Conservation (phyloP, 2,329 filamentous ascomycete genomes). For the Aspergillus felis region DNA sequence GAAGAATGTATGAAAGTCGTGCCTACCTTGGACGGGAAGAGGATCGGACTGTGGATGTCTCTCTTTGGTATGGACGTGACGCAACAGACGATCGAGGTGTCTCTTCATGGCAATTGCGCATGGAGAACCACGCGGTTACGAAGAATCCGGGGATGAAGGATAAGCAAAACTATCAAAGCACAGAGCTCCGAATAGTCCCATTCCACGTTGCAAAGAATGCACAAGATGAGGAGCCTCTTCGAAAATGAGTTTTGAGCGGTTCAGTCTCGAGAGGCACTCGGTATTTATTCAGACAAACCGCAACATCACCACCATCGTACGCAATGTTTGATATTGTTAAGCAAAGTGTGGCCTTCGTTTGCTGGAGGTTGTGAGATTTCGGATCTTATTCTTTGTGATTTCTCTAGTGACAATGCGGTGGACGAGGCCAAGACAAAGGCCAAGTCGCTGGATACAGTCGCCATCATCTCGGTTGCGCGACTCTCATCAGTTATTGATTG, state of each 20-base stretch:
- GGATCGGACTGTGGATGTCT: slow-evolving; percentile 4
- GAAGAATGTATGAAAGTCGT: not conserved
- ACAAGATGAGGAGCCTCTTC: not conserved
- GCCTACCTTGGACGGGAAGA: not conserved
- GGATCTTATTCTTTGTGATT: not conserved
- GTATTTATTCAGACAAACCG: not conserved
- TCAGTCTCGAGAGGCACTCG: not conserved
- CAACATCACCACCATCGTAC: not conserved
- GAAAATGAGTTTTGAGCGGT: not conserved
- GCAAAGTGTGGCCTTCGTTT: not conserved
- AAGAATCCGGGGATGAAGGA: slow-evolving; percentile 2
- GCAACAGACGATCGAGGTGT: slow-evolving; percentile 13
- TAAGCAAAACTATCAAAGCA: not conserved
- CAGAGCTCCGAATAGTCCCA: not conserved
- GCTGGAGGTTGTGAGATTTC: not conserved
- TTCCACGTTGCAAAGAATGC: not conserved
- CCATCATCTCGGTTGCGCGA: not conserved
- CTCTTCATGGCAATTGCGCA: slow-evolving; percentile 11
- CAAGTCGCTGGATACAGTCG: not conserved
- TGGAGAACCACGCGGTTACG: slow-evolving; percentile 3
- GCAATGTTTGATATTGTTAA: not conserved
- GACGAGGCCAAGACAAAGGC: not conserved
- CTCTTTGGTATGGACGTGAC: slow-evolving; percentile 14
- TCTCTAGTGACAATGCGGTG: not conserved
- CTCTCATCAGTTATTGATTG: not conserved